Evolutionary conservation across 306 rosid genomes (phyloP).

Genomic region (Prunus campanulata): DNA sequence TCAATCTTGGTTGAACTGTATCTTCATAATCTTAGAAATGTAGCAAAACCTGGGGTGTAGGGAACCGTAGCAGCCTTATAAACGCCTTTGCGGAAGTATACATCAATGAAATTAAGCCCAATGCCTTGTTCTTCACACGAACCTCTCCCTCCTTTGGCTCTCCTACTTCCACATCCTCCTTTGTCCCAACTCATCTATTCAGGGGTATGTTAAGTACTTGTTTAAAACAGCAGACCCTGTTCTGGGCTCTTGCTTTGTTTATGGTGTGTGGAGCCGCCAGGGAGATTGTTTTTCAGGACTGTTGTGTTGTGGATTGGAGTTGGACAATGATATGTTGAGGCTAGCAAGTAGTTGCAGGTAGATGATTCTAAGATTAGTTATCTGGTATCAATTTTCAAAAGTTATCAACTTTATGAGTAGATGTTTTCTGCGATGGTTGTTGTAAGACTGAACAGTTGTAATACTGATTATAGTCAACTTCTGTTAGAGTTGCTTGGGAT

Average conservation of each 20-base stretch:
- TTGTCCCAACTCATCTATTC: no score
- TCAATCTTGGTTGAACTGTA: not conserved
- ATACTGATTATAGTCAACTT: no score
- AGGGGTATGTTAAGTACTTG: no score
- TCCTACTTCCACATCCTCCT: conserved; percentile 21
- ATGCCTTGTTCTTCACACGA: conserved; percentile 72
- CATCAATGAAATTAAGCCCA: conserved; percentile 79
- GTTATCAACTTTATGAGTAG: not conserved
- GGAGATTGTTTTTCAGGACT: conserved; percentile 67
- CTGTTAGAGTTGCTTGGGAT: no score
- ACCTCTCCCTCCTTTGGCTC: conserved; percentile 33
- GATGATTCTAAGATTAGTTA: not conserved
- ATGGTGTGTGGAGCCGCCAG: conserved; percentile 51
- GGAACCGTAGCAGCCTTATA: conserved; percentile 57
- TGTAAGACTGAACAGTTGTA: no score
- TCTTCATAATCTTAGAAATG: not conserved
- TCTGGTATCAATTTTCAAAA: no score
- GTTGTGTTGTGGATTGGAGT: conserved; percentile 50
- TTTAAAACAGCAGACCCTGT: no score
- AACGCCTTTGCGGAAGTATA: conserved; percentile 80
- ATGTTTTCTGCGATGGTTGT: not conserved
- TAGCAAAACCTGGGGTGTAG: conserved; percentile 55
- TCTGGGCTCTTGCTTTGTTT: conserved; percentile 39
- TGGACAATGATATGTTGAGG: conserved; percentile 53
- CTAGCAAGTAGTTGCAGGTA: conserved; percentile 73